phyloP scores from a whole-genome alignment of 2,329 filamentous ascomycete species.

The Fusarium verrucosum region DNA sequence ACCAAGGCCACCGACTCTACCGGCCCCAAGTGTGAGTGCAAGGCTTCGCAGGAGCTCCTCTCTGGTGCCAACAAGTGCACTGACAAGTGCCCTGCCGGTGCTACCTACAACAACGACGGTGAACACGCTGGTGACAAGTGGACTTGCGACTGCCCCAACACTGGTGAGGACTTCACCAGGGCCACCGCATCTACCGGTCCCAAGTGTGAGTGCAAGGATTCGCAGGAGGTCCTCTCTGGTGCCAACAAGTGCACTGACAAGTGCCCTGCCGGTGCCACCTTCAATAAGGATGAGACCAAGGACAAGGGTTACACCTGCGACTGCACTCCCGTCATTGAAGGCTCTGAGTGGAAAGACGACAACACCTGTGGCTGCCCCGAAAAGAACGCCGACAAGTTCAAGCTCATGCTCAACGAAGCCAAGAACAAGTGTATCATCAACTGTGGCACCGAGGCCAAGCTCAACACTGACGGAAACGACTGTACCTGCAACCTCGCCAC shows the following conservation, averaged over 20 bases:
- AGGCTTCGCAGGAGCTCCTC: background rate
- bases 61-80: background rate
- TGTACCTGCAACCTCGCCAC: background rate
- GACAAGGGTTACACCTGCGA: background rate
- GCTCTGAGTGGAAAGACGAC: background rate
- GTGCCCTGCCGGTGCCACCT: background rate
- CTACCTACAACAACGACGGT: background rate
- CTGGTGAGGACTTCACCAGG: background rate
- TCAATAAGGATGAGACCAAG: background rate
- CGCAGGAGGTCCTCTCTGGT: background rate
- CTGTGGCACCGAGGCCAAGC: background rate
- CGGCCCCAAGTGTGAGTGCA: no score
- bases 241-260: background rate
- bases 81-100: background rate
- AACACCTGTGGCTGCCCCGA: background rate
- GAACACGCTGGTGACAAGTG: background rate
- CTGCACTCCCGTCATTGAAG: background rate
- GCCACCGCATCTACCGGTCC: background rate
- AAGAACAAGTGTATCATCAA: background rate
- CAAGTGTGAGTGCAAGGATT: background rate
- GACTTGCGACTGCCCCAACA: background rate
- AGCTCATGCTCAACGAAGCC: background rate
- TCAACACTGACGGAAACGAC: no score
- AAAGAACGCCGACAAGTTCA: background rate
- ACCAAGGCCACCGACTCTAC: no score